Evolutionary conservation across 2,329 filamentous ascomycete species (phyloP), one percentile per base, ranked within the genome.

Genomic region (Colletotrichum spinosum): DNA sequence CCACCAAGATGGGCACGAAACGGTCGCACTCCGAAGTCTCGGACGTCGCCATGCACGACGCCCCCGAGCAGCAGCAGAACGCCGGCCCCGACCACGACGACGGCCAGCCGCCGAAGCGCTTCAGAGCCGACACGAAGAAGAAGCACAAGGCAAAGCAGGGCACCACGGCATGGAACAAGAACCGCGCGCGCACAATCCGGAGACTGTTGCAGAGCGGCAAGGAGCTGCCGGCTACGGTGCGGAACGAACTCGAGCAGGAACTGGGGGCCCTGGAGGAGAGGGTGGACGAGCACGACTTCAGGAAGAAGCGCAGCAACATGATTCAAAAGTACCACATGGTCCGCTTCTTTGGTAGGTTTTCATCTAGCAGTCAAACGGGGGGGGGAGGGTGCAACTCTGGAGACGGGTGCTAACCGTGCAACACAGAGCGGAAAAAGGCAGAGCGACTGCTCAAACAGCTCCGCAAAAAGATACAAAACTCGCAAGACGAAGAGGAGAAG

Each of bases 311-410:
- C 69, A 84, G 84, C 70, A 84, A 88, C 65, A 92, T 94, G 86
- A 93, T 94, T 68, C 83, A 83, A 55, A 91, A 90, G 76, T 96
- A 94, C 72, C 92, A 95, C 75, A 94, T 93, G 86, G 88, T 95
- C 55, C 84, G 92, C 35, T 96, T 96, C 75, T 95, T 95, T 77
- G 92, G 92, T 92, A 81, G 55, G 84, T 72, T 6, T 3, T 3
- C 9, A 10, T 35, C 8, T 3, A 48, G 3, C 25, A 25, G 25
- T 25, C 25, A 25, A 25, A 5, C 25, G 2, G 17, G 17, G 17
- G 25, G 25, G 25, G 4, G 25, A 2, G 25, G 25, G 25, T 25
- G 25, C 25, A 25, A 25, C 25, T 25, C 25, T 25, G 25, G 25
- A 25, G 25, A 25, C 25, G 25, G 25, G 25, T 25, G 25, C 25